Evolutionary conservation across 108 stramenopile species (phyloP).

Genomic region (Skeletonema grethae): DNA sequence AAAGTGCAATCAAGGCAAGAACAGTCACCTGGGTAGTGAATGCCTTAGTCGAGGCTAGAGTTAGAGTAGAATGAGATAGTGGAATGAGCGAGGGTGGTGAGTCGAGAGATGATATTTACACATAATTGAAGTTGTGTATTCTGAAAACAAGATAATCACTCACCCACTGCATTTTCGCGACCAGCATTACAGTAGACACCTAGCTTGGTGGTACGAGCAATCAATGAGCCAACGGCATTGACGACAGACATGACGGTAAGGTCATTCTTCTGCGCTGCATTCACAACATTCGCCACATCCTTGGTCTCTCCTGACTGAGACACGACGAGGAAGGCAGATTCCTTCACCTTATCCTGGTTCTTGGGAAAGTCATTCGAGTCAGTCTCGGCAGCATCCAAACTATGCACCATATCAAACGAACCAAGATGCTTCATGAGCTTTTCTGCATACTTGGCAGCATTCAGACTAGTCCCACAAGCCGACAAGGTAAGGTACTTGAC

Average conservation of each 20-base stretch:
- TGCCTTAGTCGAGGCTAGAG: slow-evolving; percentile 82
- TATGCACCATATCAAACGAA: slow-evolving; percentile 86
- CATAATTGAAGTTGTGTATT: too few species aligned
- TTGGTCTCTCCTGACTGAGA: slow-evolving; percentile 98
- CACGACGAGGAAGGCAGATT: slow-evolving; percentile 90
- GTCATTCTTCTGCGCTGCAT: slow-evolving; percentile 78
- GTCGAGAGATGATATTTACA: too few species aligned
- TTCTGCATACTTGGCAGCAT: slow-evolving; percentile 95
- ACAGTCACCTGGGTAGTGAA: slow-evolving; percentile 99
- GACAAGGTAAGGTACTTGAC: slow-evolving; percentile 87
- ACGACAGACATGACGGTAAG: slow-evolving; percentile 92
- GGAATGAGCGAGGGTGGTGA: too few species aligned
- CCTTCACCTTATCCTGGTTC: slow-evolving; percentile 39
- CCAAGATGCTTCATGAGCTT: slow-evolving; percentile 97
- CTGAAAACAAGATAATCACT: too few species aligned
- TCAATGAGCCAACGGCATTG: slow-evolving; percentile 96
- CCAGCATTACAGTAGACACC: slow-evolving; percentile 99
- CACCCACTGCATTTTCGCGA: slow-evolving; percentile 96
- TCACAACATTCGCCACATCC: slow-evolving; percentile 93
- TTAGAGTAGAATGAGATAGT: too few species aligned
- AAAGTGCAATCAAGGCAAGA: slow-evolving; percentile 91
- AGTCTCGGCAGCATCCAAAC: slow-evolving; percentile 94
- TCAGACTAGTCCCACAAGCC: slow-evolving; percentile 96
- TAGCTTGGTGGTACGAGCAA: slow-evolving; percentile 94
- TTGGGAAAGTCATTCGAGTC: slow-evolving; percentile 85